Evolutionary conservation across 2,329 filamentous ascomycete genomes (phyloP), one percentile per base, ranked within the genome.

Genomic region (Epichloe gansuensis): DNA sequence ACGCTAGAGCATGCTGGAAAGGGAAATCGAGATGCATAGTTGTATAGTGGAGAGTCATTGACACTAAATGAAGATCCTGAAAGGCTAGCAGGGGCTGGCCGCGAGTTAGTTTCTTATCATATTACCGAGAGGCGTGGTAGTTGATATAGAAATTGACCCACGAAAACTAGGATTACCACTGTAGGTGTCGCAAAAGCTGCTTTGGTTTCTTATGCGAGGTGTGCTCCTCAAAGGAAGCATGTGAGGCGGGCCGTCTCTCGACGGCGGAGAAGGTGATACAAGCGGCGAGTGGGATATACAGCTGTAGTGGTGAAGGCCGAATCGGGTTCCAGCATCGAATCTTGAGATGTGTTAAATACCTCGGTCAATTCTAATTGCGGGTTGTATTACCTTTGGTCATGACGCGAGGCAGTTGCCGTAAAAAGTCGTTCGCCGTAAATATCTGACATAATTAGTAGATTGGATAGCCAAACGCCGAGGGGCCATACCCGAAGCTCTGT

Each of bases 241-340:
- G 25, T 62, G 61, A 42, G 60, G 44, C 23, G 61, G 57, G 5
- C 64, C 39, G 38, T 66, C 64, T 56, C 62, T 61, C 1, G 62
- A 57, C 8, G 60, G 56, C 12, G 63, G 66, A 8, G 66, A 67
- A 5, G 67, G 67, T n/a, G 67, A 69, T 42, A 61, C 60, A 35
- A 71, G 57, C 53, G 68, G 72, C 15, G 70, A 65, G 48, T 71
- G 69, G 9, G 69, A 64, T 38, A 65, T 62, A 15, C 70, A 58
- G 42, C 67, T 67, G 17, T 73, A 61, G 4, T 64, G 61, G 21
- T 69, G 68, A 37, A 72, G 58, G 17, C 60, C 63, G 21, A 68
- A 62, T 55, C 62, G 63, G 25, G 62, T 61, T 46, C 63, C 65
- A 54, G 62, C 57, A 58, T 65, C 62, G 53, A 65, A 69, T 52